Conservation (phyloP, 1,284 basidiomycete species). For the Apiotrichum porosum region DNA sequence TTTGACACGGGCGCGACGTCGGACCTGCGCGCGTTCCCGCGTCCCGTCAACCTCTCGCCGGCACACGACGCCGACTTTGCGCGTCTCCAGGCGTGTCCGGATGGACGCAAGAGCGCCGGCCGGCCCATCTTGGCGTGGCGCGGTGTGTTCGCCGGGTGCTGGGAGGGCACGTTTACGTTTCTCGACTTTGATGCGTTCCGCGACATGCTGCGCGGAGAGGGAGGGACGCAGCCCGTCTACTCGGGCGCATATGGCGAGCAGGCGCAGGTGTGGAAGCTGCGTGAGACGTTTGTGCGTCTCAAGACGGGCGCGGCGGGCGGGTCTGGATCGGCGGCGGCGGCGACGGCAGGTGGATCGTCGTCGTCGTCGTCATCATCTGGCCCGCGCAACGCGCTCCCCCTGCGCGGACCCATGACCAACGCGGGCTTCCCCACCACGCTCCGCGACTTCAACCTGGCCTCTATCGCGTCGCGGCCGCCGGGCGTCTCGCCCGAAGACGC, state of each 20-base stretch:
- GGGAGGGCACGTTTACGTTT: conserved; percentile 56
- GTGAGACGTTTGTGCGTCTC: conserved; percentile 49
- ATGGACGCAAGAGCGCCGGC: conserved; percentile 46
- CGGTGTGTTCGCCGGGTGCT: conserved; percentile 51
- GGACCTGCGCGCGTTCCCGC: conserved; percentile 14
- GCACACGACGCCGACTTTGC: conserved; percentile 28
- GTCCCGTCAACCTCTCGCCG: conserved; percentile 23
- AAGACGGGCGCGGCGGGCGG: background rate
- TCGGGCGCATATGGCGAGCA: conserved; percentile 55
- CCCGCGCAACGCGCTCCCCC: conserved; percentile 17
- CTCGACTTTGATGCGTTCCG: conserved; percentile 55
- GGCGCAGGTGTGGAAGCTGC: conserved; percentile 55
- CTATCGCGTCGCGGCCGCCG: conserved; percentile 1
- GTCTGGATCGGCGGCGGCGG: no score
- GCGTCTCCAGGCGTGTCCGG: conserved; percentile 45
- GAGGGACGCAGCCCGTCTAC: conserved; percentile 44
- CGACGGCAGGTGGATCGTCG: no score
- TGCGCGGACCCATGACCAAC: conserved; percentile 41
- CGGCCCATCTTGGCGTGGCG: conserved; percentile 47
- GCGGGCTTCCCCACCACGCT: conserved; percentile 41
- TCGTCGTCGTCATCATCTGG: no score
- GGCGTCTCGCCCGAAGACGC: conserved; percentile 32
- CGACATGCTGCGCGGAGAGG: conserved; percentile 47
- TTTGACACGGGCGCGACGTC: background rate
- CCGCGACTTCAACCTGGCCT: conserved; percentile 17